Evolutionary conservation across 208 protist genomes (phyloP).

Genomic region (Leptomonas seymouri): DNA sequence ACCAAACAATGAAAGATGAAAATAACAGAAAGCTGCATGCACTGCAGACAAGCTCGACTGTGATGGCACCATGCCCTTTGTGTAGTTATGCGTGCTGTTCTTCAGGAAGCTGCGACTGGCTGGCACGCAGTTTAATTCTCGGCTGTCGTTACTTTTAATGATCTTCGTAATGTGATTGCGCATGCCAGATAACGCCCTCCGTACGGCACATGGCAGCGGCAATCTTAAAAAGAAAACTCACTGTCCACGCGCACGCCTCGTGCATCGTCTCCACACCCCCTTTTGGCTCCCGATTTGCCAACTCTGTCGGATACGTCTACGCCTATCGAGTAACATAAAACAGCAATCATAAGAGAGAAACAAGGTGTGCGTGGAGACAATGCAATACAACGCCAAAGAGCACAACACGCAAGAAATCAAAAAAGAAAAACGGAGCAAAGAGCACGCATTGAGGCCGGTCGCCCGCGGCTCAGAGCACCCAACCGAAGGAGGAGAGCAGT

Average conservation of each 20-base stretch:
- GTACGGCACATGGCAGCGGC: neutral
- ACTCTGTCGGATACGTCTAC: too few relatives aligned
- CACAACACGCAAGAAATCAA: neutral
- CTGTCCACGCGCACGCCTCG: neutral
- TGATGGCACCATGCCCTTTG: neutral
- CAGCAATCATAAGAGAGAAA: neutral
- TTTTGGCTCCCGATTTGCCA: neutral
- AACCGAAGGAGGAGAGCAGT: neutral
- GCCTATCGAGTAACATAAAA: neutral
- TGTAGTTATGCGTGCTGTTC: too few relatives aligned
- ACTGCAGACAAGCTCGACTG: neutral
- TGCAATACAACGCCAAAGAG: too few relatives aligned
- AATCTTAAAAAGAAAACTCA: neutral
- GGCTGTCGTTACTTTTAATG: neutral
- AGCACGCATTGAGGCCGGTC: neutral
- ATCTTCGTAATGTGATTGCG: neutral
- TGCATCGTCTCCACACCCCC: neutral
- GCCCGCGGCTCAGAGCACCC: neutral
- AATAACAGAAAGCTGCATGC: neutral
- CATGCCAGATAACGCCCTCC: neutral
- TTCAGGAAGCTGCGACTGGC: neutral
- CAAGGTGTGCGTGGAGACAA: neutral
- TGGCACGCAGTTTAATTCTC: neutral
- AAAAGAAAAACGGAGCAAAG: neutral
- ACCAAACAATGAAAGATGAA: slow-evolving; percentile 3